Conservation (phyloP, 148 eudicot genomes). For the Rhododendron vialii region DNA sequence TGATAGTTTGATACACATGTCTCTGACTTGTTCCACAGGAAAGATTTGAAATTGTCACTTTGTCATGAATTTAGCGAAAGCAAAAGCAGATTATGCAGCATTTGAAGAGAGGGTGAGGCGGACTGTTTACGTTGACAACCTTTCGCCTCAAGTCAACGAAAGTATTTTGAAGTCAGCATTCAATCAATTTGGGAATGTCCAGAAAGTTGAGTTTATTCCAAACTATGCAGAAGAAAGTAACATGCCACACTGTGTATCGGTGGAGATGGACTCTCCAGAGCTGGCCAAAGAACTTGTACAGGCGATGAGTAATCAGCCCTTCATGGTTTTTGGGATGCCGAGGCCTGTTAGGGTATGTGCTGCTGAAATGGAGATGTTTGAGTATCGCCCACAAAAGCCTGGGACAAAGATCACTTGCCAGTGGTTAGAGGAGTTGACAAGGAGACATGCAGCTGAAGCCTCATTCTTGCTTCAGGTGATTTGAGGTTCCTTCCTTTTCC, state of each 20-base stretch:
- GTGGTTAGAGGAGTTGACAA: slow-evolving; percentile 59
- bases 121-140: slow-evolving; percentile 69
- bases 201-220: slow-evolving; percentile 38
- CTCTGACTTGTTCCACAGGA: neutral
- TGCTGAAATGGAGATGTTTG: slow-evolving; percentile 66
- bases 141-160: slow-evolving; percentile 61
- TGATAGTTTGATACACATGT: neutral
- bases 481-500: neutral
- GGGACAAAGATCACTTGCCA: slow-evolving; percentile 33
- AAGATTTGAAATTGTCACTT: slow-evolving; percentile 1
- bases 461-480: slow-evolving; percentile 44
- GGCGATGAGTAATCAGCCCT: slow-evolving; percentile 33
- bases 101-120: slow-evolving; percentile 64
- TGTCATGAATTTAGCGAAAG: slow-evolving; percentile 32
- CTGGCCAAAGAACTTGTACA: slow-evolving; percentile 39
- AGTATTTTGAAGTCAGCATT: slow-evolving; percentile 53
- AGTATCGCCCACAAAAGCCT: slow-evolving; percentile 66
- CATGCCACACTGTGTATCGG: slow-evolving; percentile 47
- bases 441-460: slow-evolving; percentile 52
- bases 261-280: slow-evolving; percentile 49
- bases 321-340: slow-evolving; percentile 90
- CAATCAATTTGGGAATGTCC: slow-evolving; percentile 61
- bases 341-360: slow-evolving; percentile 67
- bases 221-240: slow-evolving; percentile 36
- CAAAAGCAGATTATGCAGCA: slow-evolving; percentile 48